Conservation (phyloP, 2,329 filamentous ascomycete genomes). For the Pseudomassariella vexata region DNA sequence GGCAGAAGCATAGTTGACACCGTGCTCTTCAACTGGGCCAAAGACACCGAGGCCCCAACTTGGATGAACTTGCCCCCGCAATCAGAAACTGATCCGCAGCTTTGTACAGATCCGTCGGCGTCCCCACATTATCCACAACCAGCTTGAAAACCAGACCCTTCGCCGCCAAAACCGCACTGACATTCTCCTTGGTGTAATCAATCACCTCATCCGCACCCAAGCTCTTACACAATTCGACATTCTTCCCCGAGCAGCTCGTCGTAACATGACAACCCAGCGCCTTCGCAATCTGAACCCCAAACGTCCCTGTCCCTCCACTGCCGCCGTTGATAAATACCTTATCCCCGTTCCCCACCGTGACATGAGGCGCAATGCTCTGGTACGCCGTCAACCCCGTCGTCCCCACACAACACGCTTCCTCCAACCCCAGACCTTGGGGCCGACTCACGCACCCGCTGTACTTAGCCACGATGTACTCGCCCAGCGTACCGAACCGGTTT, state of each 20-base stretch:
- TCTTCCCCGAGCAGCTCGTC: constrained; percentile 48
- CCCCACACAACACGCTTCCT: constrained; percentile 35
- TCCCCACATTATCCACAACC: constrained; percentile 50
- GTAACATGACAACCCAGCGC: constrained; percentile 51
- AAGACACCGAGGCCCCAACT: constrained; percentile 33
- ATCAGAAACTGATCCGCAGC: constrained; percentile 44
- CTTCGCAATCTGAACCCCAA: constrained; percentile 57
- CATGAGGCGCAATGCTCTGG: constrained; percentile 38
- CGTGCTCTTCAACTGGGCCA: constrained; percentile 10
- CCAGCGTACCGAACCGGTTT: constrained; percentile 28
- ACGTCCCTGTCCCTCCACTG: constrained; percentile 52
- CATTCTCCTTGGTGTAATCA: constrained; percentile 46
- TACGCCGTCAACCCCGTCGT: constrained; percentile 42
- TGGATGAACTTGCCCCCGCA: constrained; percentile 44
- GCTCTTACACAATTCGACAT: constrained; percentile 47
- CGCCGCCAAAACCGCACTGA: constrained; percentile 36
- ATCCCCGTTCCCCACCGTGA: constrained; percentile 29
- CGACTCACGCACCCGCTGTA: constrained; percentile 26
- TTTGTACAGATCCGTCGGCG: constrained; percentile 44
- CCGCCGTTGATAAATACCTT: constrained; percentile 58
- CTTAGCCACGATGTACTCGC: constrained; percentile 30
- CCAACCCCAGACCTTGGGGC: constrained; percentile 34
- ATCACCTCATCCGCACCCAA: constrained; percentile 58
- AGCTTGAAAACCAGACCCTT: constrained; percentile 42
- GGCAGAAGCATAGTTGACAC: constrained; percentile 21